These are phyloP conservation scores for Botryotinia convoluta DNA, from an alignment of 2,329 filamentous ascomycete species.

Conservation along the genomic window DNA sequence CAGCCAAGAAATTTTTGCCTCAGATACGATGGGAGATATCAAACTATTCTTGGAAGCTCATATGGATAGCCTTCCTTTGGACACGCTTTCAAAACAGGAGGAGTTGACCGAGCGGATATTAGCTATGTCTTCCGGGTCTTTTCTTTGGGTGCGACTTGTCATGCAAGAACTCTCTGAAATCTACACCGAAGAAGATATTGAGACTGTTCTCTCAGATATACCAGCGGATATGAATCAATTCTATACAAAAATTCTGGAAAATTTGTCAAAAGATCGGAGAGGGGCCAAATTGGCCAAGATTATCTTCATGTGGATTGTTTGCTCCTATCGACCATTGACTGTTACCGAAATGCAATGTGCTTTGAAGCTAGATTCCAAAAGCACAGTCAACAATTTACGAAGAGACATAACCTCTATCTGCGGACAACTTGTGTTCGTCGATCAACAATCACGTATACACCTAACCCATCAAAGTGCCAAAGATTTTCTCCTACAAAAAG, in stretches of 20 bases:
- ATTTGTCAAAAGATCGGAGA: not conserved
- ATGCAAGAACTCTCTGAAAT: conserved; percentile 12
- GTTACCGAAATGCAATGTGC: conserved; percentile 35
- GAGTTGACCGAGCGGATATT: conserved; percentile 14
- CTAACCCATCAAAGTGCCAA: not conserved
- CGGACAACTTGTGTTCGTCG: conserved; percentile 38
- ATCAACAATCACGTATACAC: conserved; percentile 21
- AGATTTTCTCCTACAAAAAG: not conserved
- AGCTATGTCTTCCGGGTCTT: conserved; percentile 17
- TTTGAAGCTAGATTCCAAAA: not conserved
- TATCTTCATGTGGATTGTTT: conserved; percentile 36
- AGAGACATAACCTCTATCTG: conserved; percentile 36
- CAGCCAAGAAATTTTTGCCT: not conserved
- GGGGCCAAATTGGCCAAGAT: conserved; percentile 35
- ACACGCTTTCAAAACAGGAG: not conserved
- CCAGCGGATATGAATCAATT: conserved; percentile 35
- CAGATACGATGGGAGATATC: not conserved
- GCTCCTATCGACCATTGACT: conserved; percentile 29
- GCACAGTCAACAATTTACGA: conserved; percentile 30
- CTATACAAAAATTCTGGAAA: conserved; percentile 34
- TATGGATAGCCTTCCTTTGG: not conserved
- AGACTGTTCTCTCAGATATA: conserved; percentile 28
- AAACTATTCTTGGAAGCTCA: not conserved
- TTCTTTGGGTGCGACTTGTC: conserved; percentile 19
- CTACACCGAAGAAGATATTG: conserved; percentile 19